A percentile compares a stretch with the other conserved stretches of the same genome.
phyloP scores from a whole-genome alignment of 2,329 filamentous ascomycete genomes.

The Sarocladiaceae sp. region DNA sequence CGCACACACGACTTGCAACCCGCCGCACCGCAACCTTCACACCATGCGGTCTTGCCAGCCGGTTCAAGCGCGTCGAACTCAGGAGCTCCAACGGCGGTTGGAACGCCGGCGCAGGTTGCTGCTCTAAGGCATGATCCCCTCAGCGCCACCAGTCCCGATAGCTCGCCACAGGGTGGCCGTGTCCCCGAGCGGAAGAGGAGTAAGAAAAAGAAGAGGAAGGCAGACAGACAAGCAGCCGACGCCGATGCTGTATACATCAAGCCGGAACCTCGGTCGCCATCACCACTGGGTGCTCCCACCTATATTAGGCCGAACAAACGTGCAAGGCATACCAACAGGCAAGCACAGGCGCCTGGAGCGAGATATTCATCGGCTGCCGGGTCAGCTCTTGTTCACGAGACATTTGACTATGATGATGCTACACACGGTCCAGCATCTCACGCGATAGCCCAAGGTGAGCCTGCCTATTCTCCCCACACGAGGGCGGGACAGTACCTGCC shows the following conservation, averaged over 20 bases:
- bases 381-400: background rate
- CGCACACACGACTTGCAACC: slow-evolving; percentile 68
- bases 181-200: slow-evolving; percentile 40
- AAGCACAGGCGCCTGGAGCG: slow-evolving; percentile 13
- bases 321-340: slow-evolving; percentile 40
- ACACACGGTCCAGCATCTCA: background rate
- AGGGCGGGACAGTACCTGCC: background rate
- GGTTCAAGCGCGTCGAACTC: slow-evolving; percentile 9
- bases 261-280: slow-evolving; percentile 57
- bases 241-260: slow-evolving; percentile 53
- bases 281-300: slow-evolving; percentile 48
- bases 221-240: slow-evolving; percentile 42
- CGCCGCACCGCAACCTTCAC: slow-evolving; percentile 54
- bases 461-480: background rate
- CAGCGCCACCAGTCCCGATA: slow-evolving; percentile 51
- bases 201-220: slow-evolving; percentile 48
- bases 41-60: slow-evolving; percentile 13
- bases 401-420: background rate
- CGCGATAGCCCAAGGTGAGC: slow-evolving; percentile 1
- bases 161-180: slow-evolving; percentile 45
- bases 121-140: slow-evolving; percentile 46
- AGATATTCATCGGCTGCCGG: background rate
- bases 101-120: slow-evolving; percentile 41
- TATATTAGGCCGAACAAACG: slow-evolving; percentile 51
- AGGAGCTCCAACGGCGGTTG: slow-evolving; percentile 22